Evolutionary conservation across 371 early-diverging fungal species (phyloP).

Genomic region (Mucor piriformis): DNA sequence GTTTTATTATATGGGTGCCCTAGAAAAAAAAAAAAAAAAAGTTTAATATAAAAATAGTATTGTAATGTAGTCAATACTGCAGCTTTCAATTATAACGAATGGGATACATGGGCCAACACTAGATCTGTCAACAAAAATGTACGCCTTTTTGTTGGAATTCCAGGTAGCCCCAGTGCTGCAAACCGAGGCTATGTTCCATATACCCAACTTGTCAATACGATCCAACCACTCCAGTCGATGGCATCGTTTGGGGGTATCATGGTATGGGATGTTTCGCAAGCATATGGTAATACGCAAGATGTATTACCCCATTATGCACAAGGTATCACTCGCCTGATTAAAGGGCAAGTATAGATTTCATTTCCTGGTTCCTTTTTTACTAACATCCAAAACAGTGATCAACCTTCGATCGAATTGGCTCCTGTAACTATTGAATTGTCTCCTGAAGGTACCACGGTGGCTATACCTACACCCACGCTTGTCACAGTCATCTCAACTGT

Average conservation of each 20-base stretch:
- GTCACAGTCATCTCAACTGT: background rate
- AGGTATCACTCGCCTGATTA: conserved; percentile 20
- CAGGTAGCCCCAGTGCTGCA: conserved; percentile 58
- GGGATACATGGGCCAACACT: conserved; percentile 71
- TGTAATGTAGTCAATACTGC: conserved; percentile 24
- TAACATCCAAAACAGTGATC: background rate
- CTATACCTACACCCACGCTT: background rate
- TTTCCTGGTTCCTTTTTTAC: background rate
- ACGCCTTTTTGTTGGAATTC: conserved; percentile 62
- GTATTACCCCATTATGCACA: conserved; percentile 28
- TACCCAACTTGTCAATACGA: conserved; percentile 19
- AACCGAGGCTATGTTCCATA: conserved; percentile 42
- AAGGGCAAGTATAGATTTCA: conserved; percentile 7
- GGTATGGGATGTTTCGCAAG: conserved; percentile 65
- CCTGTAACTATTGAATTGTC: conserved; percentile 1
- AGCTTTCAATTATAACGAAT: conserved; percentile 47
- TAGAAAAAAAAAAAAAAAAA: background rate
- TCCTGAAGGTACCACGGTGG: background rate
- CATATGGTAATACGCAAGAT: conserved; percentile 41
- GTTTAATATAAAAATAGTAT: conserved; percentile 9
- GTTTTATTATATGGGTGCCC: background rate
- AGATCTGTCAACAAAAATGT: conserved; percentile 62
- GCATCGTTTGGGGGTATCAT: conserved; percentile 68
- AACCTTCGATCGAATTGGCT: background rate
- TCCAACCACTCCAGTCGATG: conserved; percentile 34